Conservation (phyloP, 2,329 filamentous ascomycete genomes). For the Colletotrichum navitas region DNA sequence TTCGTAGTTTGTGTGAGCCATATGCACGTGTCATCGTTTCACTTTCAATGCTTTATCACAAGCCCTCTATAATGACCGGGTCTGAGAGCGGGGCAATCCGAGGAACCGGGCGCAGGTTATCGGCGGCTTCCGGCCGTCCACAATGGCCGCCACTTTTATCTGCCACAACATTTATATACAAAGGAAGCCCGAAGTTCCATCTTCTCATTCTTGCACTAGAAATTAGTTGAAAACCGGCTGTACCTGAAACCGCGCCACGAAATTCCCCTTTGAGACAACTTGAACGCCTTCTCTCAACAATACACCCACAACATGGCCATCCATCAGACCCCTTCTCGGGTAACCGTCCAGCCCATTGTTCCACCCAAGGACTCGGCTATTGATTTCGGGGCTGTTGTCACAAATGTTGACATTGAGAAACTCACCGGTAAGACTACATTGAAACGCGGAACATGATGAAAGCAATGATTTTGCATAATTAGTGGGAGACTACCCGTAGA, state of each 20-base stretch:
- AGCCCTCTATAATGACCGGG: neutral
- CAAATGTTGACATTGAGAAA: constrained; percentile 71
- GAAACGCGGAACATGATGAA: constrained; percentile 33
- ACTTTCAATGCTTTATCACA: constrained; percentile 9
- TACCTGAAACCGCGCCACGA: neutral
- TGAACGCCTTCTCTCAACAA: neutral
- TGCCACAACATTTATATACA: neutral
- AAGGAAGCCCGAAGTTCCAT: neutral
- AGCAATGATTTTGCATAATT: constrained; percentile 30
- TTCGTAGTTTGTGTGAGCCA: neutral
- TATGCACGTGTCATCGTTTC: constrained; percentile 24
- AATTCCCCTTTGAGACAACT: neutral
- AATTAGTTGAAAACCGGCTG: neutral
- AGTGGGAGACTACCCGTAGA: constrained; percentile 67
- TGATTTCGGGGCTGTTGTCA: constrained; percentile 72
- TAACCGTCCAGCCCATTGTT: constrained; percentile 54
- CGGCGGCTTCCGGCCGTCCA: constrained; percentile 37
- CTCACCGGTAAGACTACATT: constrained; percentile 65
- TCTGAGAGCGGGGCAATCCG: constrained; percentile 30
- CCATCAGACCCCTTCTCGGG: constrained; percentile 23
- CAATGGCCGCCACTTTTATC: neutral
- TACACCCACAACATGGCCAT: constrained; percentile 2
- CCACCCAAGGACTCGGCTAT: constrained; percentile 55
- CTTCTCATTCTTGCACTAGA: rapidly evolving
- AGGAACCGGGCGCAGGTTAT: constrained; percentile 24